These are phyloP conservation scores for Salix arbutifolia DNA, from an alignment of 345 rosid genomes.

Conservation along the genomic window DNA sequence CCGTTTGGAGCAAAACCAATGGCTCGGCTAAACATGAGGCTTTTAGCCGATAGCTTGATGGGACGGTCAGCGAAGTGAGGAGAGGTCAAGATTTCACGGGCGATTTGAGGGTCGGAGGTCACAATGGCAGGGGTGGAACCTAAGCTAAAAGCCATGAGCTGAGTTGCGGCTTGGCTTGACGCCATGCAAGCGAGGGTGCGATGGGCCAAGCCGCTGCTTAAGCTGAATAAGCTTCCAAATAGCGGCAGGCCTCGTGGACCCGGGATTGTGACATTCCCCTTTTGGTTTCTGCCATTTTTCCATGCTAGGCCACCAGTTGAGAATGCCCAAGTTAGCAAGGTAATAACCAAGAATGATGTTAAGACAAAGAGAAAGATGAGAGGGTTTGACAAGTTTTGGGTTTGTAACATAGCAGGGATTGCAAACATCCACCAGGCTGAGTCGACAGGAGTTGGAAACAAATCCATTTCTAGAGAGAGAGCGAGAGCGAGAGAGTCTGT, in stretches of 20 bases:
- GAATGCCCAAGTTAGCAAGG: slow-evolving; percentile 27
- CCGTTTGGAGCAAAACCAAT: slow-evolving; percentile 56
- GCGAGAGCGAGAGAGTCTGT: not conserved
- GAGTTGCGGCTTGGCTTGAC: slow-evolving; percentile 16
- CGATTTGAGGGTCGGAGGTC: slow-evolving; percentile 36
- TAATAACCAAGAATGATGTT: slow-evolving; percentile 12
- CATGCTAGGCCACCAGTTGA: slow-evolving; percentile 44
- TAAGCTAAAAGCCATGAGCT: slow-evolving; percentile 56
- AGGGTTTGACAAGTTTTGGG: slow-evolving; percentile 12
- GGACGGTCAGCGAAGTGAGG: slow-evolving; percentile 42
- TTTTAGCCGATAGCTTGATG: slow-evolving; percentile 37
- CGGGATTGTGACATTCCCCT: slow-evolving; percentile 35
- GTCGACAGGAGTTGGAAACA: slow-evolving; percentile 5
- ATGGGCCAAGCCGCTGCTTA: slow-evolving; percentile 42
- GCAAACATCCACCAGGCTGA: slow-evolving; percentile 30
- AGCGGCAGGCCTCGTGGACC: slow-evolving; percentile 44
- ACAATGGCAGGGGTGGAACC: slow-evolving; percentile 45
- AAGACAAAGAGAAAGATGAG: slow-evolving; percentile 12
- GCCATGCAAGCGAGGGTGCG: slow-evolving; percentile 43
- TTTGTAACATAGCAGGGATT: slow-evolving; percentile 22
- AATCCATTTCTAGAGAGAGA: not conserved
- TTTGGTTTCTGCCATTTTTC: slow-evolving; percentile 38
- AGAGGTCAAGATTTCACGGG: slow-evolving; percentile 43
- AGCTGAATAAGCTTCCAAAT: slow-evolving; percentile 37
- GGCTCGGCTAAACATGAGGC: slow-evolving; percentile 56